Percentiles rank a stretch among this genome's conserved stretches.
Evolutionary conservation across 2,329 filamentous ascomycete genomes (phyloP).

Genomic region (Acrocalymma vagum): DNA sequence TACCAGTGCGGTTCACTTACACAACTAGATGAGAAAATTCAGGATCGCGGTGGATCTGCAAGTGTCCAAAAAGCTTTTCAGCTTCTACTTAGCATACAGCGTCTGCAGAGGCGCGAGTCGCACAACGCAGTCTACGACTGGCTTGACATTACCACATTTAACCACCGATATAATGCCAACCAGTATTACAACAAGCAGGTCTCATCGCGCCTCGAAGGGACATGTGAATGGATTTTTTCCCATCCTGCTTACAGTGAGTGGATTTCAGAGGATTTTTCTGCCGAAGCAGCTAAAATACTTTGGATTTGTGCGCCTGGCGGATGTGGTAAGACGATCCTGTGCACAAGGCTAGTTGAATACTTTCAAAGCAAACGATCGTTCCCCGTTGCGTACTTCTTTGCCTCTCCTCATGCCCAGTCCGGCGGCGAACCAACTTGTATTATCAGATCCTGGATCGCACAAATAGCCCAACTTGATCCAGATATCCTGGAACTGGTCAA

Average conservation of each 20-base stretch:
- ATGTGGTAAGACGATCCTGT: conserved; percentile 47
- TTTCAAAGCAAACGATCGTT: conserved; percentile 1
- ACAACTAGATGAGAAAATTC: conserved; percentile 5
- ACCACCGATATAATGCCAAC: conserved; percentile 3
- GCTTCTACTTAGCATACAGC: conserved; percentile 3
- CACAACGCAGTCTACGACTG: conserved; percentile 36
- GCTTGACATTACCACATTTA: conserved; percentile 8
- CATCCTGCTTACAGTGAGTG: conserved; percentile 6
- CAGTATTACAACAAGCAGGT: conserved; percentile 11
- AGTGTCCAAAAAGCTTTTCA: conserved; percentile 16
- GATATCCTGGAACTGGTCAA: conserved; percentile 8
- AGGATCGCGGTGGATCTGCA: conserved; percentile 1
- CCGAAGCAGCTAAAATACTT: conserved; percentile 22
- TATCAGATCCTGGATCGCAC: conserved; percentile 42
- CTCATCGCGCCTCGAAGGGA: conserved; percentile 9
- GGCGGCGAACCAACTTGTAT: conserved; percentile 36
- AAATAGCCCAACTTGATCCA: conserved; percentile 19
- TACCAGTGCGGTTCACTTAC: conserved; percentile 3
- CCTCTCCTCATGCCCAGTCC: conserved; percentile 31
- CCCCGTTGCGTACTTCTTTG: conserved; percentile 41
- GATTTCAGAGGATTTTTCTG: no score
- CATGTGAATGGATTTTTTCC: conserved; percentile 11
- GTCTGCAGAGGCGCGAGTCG: conserved; percentile 22
- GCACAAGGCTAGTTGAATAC: conserved; percentile 36
- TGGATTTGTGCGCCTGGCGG: conserved; percentile 45